Percentiles rank a stretch among this genome's conserved stretches.
These are phyloP conservation scores for Xylariaceae sp. DNA, from an alignment of 2,329 filamentous ascomycete genomes.

Conservation along the genomic window DNA sequence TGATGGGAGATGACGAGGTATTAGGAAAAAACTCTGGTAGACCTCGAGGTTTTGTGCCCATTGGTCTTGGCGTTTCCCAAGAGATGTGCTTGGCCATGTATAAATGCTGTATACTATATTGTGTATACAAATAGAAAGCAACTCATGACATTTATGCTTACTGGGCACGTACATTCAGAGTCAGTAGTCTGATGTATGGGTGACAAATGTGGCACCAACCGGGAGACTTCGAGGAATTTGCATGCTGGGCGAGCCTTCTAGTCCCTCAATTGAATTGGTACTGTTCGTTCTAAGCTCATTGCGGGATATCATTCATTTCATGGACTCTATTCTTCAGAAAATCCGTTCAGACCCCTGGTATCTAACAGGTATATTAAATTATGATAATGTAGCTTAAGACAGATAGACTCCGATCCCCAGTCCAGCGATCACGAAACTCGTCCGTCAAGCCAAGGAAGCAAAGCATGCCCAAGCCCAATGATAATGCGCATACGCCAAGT, in stretches of 20 bases:
- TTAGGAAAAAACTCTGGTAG: not conserved
- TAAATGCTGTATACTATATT: constrained; percentile 22
- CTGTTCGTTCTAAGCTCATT: no score
- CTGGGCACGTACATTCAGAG: no score
- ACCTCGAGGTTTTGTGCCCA: not conserved
- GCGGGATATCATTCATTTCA: no score
- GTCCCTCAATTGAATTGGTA: no score
- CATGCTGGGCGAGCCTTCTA: no score
- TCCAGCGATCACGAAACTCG: no score
- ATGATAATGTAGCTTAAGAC: not conserved
- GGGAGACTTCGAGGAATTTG: no score
- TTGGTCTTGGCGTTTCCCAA: not conserved
- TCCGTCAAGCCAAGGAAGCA: no score
- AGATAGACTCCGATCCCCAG: not conserved
- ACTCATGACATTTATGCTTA: constrained; percentile 11
- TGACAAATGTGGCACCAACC: no score
- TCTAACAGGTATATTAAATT: constrained; percentile 11
- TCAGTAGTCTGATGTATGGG: no score
- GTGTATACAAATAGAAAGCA: constrained; percentile 16
- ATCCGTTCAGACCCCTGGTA: constrained; percentile 10
- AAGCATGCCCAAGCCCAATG: no score
- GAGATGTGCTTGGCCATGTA: constrained; percentile 10
- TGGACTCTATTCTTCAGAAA: no score
- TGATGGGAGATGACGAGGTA: not conserved
- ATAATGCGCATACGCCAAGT: not conserved